Evolutionary conservation across 306 rosid species (phyloP).

Genomic region (Citrullus colocynthis): DNA sequence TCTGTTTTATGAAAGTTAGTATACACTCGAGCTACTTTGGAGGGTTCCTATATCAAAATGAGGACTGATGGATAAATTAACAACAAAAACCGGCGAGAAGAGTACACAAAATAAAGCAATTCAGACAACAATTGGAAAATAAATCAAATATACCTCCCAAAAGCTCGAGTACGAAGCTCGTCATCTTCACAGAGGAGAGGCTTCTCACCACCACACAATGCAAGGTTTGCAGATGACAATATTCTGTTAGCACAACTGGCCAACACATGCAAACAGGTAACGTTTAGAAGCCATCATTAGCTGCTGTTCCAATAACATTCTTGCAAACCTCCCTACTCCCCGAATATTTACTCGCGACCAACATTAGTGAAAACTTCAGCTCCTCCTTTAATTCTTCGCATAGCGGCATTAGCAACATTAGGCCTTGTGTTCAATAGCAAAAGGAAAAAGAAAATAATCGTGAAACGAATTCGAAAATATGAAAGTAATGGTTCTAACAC

Average conservation of each 20-base stretch:
- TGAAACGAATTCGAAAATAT: neutral
- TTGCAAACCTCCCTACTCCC: slow-evolving; percentile 47
- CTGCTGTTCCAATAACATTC: slow-evolving; percentile 52
- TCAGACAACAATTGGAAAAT: neutral
- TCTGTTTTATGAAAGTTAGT: neutral
- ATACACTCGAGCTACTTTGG: neutral
- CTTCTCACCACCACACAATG: slow-evolving; percentile 62
- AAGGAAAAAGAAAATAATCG: neutral
- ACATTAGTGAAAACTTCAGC: slow-evolving; percentile 86
- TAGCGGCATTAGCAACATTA: slow-evolving; percentile 87
- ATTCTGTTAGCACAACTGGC: slow-evolving; percentile 74
- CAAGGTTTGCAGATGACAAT: slow-evolving; percentile 69
- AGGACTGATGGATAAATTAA: neutral
- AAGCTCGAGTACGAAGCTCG: slow-evolving; percentile 51
- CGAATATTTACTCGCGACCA: slow-evolving; percentile 74
- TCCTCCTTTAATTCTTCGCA: slow-evolving; percentile 72
- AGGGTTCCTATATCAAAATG: neutral
- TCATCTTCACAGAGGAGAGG: slow-evolving; percentile 57
- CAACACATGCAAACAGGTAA: slow-evolving; percentile 71
- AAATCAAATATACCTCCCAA: slow-evolving; percentile 44
- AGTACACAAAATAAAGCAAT: neutral
- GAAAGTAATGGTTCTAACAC: neutral
- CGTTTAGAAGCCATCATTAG: slow-evolving; percentile 69
- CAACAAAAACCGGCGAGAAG: neutral
- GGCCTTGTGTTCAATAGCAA: slow-evolving; percentile 69